Percentiles rank a stretch among this genome's conserved stretches.
Evolutionary conservation across 495 filamentous ascomycete genomes (phyloP).

Genomic region (Talaromyces nanjingensis): DNA sequence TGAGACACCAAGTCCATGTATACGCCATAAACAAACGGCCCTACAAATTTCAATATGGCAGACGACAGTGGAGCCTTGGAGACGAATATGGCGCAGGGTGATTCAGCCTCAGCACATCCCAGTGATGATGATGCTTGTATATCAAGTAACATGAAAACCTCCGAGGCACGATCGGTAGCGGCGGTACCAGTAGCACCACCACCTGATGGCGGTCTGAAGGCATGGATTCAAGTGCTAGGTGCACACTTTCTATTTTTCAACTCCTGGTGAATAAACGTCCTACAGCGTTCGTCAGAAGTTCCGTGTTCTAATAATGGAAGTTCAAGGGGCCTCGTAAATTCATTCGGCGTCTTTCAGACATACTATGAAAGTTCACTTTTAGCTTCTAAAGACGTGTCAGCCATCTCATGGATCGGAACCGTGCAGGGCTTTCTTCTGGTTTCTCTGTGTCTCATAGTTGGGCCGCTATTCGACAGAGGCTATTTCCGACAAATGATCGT

Average conservation of each 20-base stretch:
- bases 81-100: background rate
- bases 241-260: slow-evolving; percentile 52
- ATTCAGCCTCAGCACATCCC: background rate
- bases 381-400: slow-evolving; percentile 17
- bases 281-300: background rate
- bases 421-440: slow-evolving; percentile 6
- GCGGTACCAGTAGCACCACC: background rate
- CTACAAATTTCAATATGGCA: background rate
- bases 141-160: background rate
- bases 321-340: slow-evolving; percentile 33
- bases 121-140: background rate
- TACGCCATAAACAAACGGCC: background rate
- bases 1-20: background rate
- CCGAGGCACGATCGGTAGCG: background rate
- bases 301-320: background rate
- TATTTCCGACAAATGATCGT: slow-evolving; percentile 47
- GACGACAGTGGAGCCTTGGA: background rate
- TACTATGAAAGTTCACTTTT: slow-evolving; percentile 31
- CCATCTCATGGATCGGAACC: slow-evolving; percentile 17
- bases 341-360: slow-evolving; percentile 46
- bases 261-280: slow-evolving; percentile 39
- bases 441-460: slow-evolving; percentile 47
- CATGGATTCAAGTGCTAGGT: slow-evolving; percentile 49
- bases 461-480: slow-evolving; percentile 67
- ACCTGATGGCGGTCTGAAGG: slow-evolving; percentile 4